Evolutionary conservation across 2,329 filamentous ascomycete species (phyloP), one percentile per base, ranked within the genome.

Genomic region (Beauveria sp.): DNA sequence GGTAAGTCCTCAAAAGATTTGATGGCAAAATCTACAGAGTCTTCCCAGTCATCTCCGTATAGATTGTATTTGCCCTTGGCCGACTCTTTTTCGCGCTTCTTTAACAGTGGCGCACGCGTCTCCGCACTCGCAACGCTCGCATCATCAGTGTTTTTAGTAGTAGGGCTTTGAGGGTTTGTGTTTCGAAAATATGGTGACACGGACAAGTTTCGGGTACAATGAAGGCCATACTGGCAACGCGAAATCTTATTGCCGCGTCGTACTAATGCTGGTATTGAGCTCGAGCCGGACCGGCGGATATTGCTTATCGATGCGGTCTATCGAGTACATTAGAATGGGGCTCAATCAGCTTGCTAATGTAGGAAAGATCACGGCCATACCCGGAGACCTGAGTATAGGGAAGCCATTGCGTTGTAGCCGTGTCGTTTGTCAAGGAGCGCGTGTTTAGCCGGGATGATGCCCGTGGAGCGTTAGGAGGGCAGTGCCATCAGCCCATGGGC

Each of bases 1-100:
- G 77, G 77, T 2, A 79, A 70, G 61, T 79, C 76, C n/a, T 73
- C 71, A 40, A 79, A 79, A n/a, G 74, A 73, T 62, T 75, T 70
- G 58, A 79, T 76, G 54, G 72, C 71, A 30, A 71, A 73, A 62
- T 79, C 75, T 3, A 73, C 68, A 5, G 75, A 74, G 56, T 77
- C 74, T 63, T 79, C 77, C 77, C 77, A 79, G 59, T 77, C 75
- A 43, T 74, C 70, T 58, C 70, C 72, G 46, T 75, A 76, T 10
- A 75, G 65, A 52, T 74, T 75, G 61, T 71, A 71, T 62, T 72
- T 74, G 26, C 69, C 67, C 10, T 66, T 66, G 4, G 66, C 67
- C 3, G 68, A 70, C 62, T 71, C 67, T 63, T 65, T 64, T 46
- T 67, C 63, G 18, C 66, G 58, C 2, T 67, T 63, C 24, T 53